These are phyloP conservation scores for Pseudogymnoascus sp. DNA, from an alignment of 2,329 filamentous ascomycete genomes.

Conservation along the genomic window DNA sequence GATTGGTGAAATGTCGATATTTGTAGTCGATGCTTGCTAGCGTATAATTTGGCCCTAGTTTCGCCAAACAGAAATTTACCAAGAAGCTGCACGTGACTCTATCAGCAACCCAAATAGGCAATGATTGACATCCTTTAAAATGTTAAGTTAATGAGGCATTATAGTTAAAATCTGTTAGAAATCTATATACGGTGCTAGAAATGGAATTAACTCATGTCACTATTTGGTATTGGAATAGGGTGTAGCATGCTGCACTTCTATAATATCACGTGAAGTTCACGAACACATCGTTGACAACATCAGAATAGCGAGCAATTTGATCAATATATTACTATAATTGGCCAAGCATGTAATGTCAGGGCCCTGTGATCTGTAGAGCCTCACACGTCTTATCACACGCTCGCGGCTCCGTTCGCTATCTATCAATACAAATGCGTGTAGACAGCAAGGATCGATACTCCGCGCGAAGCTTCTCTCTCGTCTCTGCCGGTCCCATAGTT, in stretches of 20 bases:
- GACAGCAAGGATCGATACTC: not conserved
- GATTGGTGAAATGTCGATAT: conserved; percentile 8
- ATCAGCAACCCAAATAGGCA: too few species aligned
- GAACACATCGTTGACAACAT: not conserved
- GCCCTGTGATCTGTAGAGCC: not conserved
- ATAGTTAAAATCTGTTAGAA: too few species aligned
- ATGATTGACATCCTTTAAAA: too few species aligned
- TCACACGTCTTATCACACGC: not conserved
- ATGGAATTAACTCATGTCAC: too few species aligned
- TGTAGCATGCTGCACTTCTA: too few species aligned
- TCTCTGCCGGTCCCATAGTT: not conserved
- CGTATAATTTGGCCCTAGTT: conserved; percentile 3
- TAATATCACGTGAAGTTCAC: not conserved
- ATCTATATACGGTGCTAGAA: too few species aligned
- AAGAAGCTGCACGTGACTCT: not conserved
- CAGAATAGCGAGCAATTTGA: not conserved
- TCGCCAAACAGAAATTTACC: conserved; percentile 7
- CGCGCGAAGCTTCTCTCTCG: not conserved
- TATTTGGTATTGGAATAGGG: too few species aligned
- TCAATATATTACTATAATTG: not conserved
- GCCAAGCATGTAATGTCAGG: not conserved
- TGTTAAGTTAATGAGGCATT: too few species aligned
- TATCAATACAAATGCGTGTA: not conserved
- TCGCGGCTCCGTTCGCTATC: not conserved
- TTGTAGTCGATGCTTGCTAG: conserved; percentile 8